Evolutionary conservation across 148 eudicot species (phyloP), one percentile per base, ranked within the genome.

Genomic region (Chenopodium quinoa): DNA sequence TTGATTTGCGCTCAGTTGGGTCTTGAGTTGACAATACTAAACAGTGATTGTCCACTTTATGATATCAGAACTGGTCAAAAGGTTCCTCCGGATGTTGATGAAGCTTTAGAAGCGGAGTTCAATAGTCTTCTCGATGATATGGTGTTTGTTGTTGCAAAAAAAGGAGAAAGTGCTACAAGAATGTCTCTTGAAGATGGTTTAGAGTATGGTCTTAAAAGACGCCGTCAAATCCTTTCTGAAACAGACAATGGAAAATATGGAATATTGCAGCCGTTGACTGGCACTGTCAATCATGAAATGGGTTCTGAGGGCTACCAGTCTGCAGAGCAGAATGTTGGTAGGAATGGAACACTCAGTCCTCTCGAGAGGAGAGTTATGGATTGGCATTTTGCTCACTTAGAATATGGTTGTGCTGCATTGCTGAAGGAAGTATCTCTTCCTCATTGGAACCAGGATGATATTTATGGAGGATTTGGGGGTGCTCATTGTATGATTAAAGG

Each of bases 401-500:
- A 97, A 87, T 97, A 97, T 83, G 99, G 99, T 67, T 97, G 99
- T 90, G 99, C 99, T 67, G 93, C 99, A 73, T 79, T 87, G 88
- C 93, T 97, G 31, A 85, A 91, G 82, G 92, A 97, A 71, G 99
- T 97, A 32, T 97, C 98, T 75, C 99, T 97, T 80, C 98, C 98
- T 69, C 86, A 94, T 85, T 97, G 99, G 99, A 97, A 97, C 80
- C 99, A 97, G 87, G 99, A 97, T 87, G 99, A 97, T 88, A 84
- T 89, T 48, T 97, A 97, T 86, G 99, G 99, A 84, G 99, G 99
- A 78, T 97, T 97, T 88, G 99, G 99, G 58, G 99, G 99, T 40
- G 98, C 99, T 70, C 99, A 97, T 81, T 97, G 99, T 89, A 97
- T 97, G 99, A 94, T 97, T 62, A 97, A 94, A 93, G 99, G 99